Conservation (phyloP, 106 monocot species). For the Platanthera guangdongensis region DNA sequence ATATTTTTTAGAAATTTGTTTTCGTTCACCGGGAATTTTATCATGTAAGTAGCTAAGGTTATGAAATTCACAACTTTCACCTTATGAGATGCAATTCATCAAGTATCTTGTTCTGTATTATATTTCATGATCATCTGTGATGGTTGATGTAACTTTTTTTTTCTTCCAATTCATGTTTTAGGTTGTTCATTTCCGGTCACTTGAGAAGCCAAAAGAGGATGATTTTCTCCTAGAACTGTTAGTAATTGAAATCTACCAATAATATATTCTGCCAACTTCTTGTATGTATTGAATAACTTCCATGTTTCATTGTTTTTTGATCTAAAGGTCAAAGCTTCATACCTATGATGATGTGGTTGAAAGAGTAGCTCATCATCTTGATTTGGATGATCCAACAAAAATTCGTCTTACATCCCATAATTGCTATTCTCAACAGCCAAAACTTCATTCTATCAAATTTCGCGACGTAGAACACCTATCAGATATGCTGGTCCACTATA, state of each 20-base stretch:
- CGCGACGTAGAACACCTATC: slow-evolving; percentile 88
- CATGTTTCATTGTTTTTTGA: neutral
- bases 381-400: slow-evolving; percentile 89
- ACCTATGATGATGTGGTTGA: slow-evolving; percentile 94
- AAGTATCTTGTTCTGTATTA: neutral
- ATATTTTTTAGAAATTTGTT: neutral
- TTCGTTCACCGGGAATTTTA: neutral
- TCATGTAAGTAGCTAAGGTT: neutral
- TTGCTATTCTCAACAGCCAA: slow-evolving; percentile 98
- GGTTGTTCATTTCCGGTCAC: slow-evolving; percentile 89
- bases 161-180: slow-evolving; percentile 13
- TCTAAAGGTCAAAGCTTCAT: slow-evolving; percentile 73
- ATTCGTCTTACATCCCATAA: slow-evolving; percentile 95
- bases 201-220: slow-evolving; percentile 96
- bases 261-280: neutral
- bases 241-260: slow-evolving; percentile 12
- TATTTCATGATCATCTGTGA: neutral
- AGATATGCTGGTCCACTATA: slow-evolving; percentile 93
- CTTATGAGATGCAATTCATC: neutral
- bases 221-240: slow-evolving; percentile 89
- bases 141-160: neutral
- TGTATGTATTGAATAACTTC: slow-evolving; percentile 1
- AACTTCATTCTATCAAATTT: slow-evolving; percentile 92
- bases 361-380: slow-evolving; percentile 71
- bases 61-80: neutral